These are phyloP conservation scores for Syncephalis plumigaleata DNA, from an alignment of 371 early-diverging fungal genomes.

Conservation along the genomic window DNA sequence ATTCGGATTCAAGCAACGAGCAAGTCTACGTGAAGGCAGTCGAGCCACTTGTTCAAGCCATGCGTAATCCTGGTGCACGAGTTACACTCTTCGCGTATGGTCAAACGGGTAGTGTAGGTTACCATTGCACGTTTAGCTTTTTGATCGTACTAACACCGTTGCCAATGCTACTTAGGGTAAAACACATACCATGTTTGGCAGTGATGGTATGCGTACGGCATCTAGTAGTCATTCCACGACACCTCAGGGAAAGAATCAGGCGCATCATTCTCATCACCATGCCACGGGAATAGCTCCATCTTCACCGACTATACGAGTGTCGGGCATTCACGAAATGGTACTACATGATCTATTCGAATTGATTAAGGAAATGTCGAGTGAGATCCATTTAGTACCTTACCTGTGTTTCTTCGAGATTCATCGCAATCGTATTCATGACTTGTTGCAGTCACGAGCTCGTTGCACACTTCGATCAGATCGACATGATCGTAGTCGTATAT, in stretches of 20 bases:
- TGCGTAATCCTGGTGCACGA: neutral
- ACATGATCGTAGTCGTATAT: neutral
- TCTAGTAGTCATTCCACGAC: no score
- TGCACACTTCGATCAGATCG: neutral
- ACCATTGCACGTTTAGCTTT: no score
- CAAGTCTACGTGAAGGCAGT: neutral
- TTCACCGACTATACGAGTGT: neutral
- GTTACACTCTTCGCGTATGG: neutral
- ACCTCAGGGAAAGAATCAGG: no score
- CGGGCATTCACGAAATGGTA: neutral
- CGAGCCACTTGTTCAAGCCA: neutral
- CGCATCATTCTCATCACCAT: no score
- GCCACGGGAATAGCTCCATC: no score
- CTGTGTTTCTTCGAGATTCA: neutral
- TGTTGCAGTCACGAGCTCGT: neutral
- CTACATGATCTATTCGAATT: neutral
- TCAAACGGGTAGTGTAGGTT: conserved; percentile 1
- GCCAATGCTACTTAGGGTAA: neutral
- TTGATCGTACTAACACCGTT: neutral
- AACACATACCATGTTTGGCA: neutral
- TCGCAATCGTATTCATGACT: neutral
- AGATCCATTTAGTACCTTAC: neutral
- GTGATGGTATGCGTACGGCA: no score
- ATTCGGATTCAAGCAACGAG: neutral
- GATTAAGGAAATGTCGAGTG: neutral